phyloP scores from a whole-genome alignment of 1,284 basidiomycete genomes.

The Naganishia albida region DNA sequence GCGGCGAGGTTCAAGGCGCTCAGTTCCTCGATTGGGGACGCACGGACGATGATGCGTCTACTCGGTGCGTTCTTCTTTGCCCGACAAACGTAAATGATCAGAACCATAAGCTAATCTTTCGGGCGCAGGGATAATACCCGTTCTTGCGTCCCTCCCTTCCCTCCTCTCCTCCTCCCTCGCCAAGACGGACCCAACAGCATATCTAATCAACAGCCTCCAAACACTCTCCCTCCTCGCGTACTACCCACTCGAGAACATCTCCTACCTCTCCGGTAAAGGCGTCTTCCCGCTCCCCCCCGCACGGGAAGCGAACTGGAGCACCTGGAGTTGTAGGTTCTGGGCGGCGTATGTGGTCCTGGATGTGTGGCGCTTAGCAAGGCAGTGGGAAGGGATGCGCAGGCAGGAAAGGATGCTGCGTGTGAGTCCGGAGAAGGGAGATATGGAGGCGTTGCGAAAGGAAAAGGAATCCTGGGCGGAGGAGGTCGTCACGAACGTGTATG shows the following conservation, averaged over 20 bases:
- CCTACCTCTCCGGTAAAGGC: slow-evolving; percentile 48
- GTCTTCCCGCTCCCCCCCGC: slow-evolving; percentile 42
- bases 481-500: slow-evolving; percentile 18
- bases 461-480: slow-evolving; percentile 8
- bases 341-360: slow-evolving; percentile 36
- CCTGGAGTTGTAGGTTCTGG: slow-evolving; percentile 51
- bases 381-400: slow-evolving; percentile 11
- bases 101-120: not conserved
- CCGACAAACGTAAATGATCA: no score
- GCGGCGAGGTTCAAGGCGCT: slow-evolving; percentile 44
- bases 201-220: slow-evolving; percentile 44
- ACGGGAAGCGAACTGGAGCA: slow-evolving; percentile 34
- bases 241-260: slow-evolving; percentile 50
- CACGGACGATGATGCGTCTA: slow-evolving; percentile 49
- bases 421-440: slow-evolving; percentile 41
- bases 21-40: slow-evolving; percentile 45
- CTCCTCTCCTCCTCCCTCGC: slow-evolving; percentile 16
- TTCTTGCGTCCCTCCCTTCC: slow-evolving; percentile 27
- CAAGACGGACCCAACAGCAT: not conserved
- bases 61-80: slow-evolving; percentile 43
- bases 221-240: slow-evolving; percentile 44
- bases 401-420: slow-evolving; percentile 36
- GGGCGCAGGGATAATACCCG: slow-evolving; percentile 33
- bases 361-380: slow-evolving; percentile 16
- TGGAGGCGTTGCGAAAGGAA: slow-evolving; percentile 5